Evolutionary conservation across 805 yeast species (phyloP), one percentile per base, ranked within the genome.

Genomic region (Groenewaldozyma tartarivorans): DNA sequence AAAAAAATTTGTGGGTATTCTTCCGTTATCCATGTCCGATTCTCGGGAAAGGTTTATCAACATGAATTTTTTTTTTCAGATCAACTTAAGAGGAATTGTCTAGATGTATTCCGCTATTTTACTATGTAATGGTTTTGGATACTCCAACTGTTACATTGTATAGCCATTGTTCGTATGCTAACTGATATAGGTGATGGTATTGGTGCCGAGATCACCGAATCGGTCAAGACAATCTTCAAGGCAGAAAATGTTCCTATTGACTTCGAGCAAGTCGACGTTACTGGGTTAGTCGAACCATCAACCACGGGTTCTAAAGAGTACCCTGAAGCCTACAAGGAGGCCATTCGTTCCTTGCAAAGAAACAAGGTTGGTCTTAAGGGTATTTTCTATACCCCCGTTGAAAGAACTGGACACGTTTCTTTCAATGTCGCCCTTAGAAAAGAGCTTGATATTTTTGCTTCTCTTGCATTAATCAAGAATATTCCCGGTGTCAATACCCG

Each of bases 341-440:
- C 95, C 43, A 88, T 92, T 48, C 75, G 79, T 52, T 86, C 96
- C 17, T 71, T 90, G 57, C 84, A 87, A 72, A 82, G 96, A 75
- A 90, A 90, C 74, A 88, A 87, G 71, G 84, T 92, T 57, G 98
- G 96, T 61, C 75, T 90, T 56, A 92, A 90, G 71, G 96, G 97
- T 66, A 84, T 90, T 61, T 77, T 94, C 66, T 81, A 84, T 70
- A 90, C 97, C 40, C 92, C 94, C 50, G 76, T 79, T 42, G 80
- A 80, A 51, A 79, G 84, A 57, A 72, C 82, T 46, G 80, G 79
- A 43, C 79, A 75, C 59, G 82, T 85, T 48, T 86, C 96, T 27
- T 72, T 90, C 63, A 92, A 92, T 69, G 96, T 90, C 53, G 96
- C 96, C 44, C 75, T 90, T 60, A 83, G 98, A 72, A 92, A 90